Base-by-base conservation (phyloP, 306 rosid genomes). In the Dryas drummondii region DNA sequence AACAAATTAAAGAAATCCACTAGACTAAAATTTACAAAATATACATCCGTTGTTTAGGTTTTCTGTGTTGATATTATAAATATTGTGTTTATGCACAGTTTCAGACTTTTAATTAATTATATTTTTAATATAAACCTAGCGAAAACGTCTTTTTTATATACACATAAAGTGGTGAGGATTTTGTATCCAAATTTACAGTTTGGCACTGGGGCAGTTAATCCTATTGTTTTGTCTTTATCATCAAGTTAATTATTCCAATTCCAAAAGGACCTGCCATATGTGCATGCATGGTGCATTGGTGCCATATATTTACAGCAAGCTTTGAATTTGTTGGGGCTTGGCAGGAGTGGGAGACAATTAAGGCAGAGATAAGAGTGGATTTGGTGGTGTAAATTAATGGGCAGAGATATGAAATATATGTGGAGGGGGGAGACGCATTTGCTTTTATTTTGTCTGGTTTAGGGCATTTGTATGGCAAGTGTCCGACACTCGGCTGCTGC, bases 401-500 rank as follows among this genome's bases (percentile, higher is more conserved):
- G 66, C 11, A 0, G 44, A 41, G 37, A 11, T 32, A 12, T 7
- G 66, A 44, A 4, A 16, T 6, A 7, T 17, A 27, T 11, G 37
- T 51, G 52, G 63, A 14, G 4, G 46, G 26, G 67, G 78, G 76
- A 22, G 70, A 74, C 70, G 82, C 17, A 37, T 67, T 84, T 88
- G 82, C 71, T 71, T 63, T 65, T 74, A 66, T 66, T 42, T 32
- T 60, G 32, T 63, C 14, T 17, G 75, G 57, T 57, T 71, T 78
- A 32, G 68, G 75, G 19, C 50, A 54, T 15, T 78, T 82, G 93
- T 87, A 76, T 37, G 87, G 74, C 16, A 48, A 63, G 85, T 51
- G 66, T 69, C 88, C 96, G 90, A 90, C 96, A 90, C 66, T 26
- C 55, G 79, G 91, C 77, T 80, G 85, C 78, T 84, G 86, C 64